Conservation (phyloP, 208 protist genomes). For the Acanthamoeba castellanii region DNA sequence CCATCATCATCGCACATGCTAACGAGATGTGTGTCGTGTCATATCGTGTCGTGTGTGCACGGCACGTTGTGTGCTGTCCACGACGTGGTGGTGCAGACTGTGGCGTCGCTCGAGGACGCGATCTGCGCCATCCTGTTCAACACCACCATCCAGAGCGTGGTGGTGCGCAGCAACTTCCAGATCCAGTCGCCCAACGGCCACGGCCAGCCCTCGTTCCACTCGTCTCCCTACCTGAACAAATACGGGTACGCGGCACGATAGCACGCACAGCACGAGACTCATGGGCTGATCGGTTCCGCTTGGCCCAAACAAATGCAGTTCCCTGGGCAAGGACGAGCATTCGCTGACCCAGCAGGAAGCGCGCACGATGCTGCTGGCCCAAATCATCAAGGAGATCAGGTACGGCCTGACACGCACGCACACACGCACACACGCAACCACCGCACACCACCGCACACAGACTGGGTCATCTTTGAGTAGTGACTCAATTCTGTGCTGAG, state of each 20-base stretch:
- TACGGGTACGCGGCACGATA: background rate
- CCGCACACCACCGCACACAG: background rate
- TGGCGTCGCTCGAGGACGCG: conserved; percentile 38
- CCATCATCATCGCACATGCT: background rate
- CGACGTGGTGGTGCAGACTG: background rate
- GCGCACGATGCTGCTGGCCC: conserved; percentile 21
- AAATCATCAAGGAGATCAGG: conserved; percentile 61
- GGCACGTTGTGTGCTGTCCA: too few relatives aligned
- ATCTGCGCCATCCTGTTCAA: conserved; percentile 67
- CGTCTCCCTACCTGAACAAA: conserved; percentile 34
- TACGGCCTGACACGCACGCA: too few relatives aligned
- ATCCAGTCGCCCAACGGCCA: conserved; percentile 40
- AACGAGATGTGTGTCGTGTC: background rate
- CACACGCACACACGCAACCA: too few relatives aligned
- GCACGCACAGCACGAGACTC: background rate
- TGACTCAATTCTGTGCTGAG: background rate
- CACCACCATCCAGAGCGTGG: conserved; percentile 37
- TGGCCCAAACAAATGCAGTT: background rate
- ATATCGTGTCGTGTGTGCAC: too few relatives aligned
- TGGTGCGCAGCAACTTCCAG: conserved; percentile 64
- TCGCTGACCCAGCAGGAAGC: conserved; percentile 25
- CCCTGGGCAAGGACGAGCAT: conserved; percentile 18
- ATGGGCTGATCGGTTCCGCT: background rate
- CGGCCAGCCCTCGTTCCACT: background rate
- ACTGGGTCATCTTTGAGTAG: background rate